Percentiles rank a stretch among this genome's conserved stretches.
Conservation (phyloP, 352 stramenopile species). For the Pythium pyrilobum region DNA sequence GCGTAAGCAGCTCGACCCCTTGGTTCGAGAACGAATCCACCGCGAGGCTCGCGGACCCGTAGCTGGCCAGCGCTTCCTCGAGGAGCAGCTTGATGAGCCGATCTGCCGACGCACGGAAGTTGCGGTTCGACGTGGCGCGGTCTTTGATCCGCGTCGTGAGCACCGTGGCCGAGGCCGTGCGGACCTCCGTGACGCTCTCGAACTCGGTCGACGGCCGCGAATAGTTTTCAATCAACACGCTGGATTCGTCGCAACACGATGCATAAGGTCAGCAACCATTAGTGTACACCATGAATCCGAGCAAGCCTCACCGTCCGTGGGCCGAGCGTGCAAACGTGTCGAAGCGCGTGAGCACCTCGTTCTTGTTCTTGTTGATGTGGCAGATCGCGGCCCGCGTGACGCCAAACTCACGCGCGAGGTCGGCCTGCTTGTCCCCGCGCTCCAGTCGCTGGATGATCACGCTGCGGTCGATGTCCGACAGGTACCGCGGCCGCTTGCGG, state of each 20-base stretch:
- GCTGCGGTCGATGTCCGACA: conserved; percentile 18
- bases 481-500: conserved; percentile 8
- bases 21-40: conserved; percentile 8
- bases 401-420: conserved; percentile 57
- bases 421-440: conserved; percentile 57
- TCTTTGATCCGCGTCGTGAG: conserved; percentile 18
- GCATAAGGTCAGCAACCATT: not conserved
- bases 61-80: conserved; percentile 19
- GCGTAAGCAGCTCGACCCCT: not conserved
- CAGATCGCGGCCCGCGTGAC: conserved; percentile 65
- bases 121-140: not conserved
- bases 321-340: conserved; percentile 15
- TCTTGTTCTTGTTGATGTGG: conserved; percentile 75
- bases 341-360: conserved; percentile 40
- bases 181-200: conserved; percentile 38
- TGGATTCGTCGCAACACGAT: not conserved
- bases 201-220: conserved; percentile 19
- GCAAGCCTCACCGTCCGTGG: conserved; percentile 6
- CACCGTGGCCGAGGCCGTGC: conserved; percentile 16
- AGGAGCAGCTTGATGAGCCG: conserved; percentile 18
- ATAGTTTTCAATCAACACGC: conserved; percentile 29
- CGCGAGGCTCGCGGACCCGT: not conserved
- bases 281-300: conserved; percentile 7
- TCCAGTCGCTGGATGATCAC: conserved; percentile 56
- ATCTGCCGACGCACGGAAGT: conserved; percentile 8